phyloP scores from a whole-genome alignment of 208 protist species.

The Trypanosoma theileri region DNA sequence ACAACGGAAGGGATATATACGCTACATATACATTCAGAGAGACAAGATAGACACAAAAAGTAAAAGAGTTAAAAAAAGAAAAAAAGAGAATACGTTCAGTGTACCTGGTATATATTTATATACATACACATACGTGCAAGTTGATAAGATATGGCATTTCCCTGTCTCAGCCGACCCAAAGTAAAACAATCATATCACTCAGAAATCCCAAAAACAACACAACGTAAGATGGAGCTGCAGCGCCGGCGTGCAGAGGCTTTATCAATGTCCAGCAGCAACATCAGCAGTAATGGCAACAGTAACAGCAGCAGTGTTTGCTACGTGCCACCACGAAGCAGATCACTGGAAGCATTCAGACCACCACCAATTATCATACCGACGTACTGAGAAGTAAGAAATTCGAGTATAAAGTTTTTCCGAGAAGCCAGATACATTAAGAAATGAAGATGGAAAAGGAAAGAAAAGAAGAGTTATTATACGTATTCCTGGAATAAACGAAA shows the following conservation, averaged over 20 bases:
- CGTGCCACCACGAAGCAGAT: slow-evolving; percentile 30
- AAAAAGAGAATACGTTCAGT: not conserved
- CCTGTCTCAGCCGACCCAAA: not conserved
- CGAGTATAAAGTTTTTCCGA: not conserved
- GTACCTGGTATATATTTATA: no score
- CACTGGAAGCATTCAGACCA: slow-evolving; percentile 35
- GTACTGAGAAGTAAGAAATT: not conserved
- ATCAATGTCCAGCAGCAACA: not conserved
- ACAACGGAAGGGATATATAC: no score
- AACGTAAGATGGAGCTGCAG: not conserved
- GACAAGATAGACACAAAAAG: not conserved
- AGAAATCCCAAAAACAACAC: not conserved
- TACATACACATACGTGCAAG: no score
- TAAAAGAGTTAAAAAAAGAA: not conserved
- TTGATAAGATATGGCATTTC: not conserved
- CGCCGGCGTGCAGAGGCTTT: not conserved
- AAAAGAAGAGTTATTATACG: slow-evolving; percentile 11
- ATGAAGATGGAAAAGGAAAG: not conserved
- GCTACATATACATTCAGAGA: no score
- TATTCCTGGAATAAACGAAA: slow-evolving; percentile 12
- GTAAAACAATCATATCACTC: not conserved
- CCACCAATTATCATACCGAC: slow-evolving; percentile 27
- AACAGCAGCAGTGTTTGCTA: not conserved
- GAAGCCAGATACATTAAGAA: not conserved
- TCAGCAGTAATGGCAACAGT: not conserved